Base-by-base conservation (phyloP, 2,329 filamentous ascomycete species). In the Davidsoniella neocaledoniae region DNA sequence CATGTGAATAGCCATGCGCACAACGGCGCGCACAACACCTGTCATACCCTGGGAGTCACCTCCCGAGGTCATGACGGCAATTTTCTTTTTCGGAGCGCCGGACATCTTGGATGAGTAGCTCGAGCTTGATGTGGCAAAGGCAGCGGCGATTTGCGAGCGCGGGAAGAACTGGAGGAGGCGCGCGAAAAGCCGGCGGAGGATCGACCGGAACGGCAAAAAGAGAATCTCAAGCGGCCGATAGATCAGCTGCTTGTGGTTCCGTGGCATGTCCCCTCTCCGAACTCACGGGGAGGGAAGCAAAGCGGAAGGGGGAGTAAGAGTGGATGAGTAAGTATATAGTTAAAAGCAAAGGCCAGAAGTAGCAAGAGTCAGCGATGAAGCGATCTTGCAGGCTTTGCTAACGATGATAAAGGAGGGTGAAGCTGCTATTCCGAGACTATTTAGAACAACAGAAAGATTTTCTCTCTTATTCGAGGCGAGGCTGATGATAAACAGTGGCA, bases 31-130 rank as follows among this genome's bases (percentile, higher is more conserved):
- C 37, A 95, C 86, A 36, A 85, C 85, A 54, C 80, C 86, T 66
- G 91, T 94, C 88, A 95, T 95, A 63, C 88, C 88, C 2, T 86
- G 88, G 56, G 86, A 86, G 72, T 95, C 88, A 61, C 88, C 88
- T 61, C 88, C 88, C 57, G 85, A 93, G 61, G 88, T 95, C 81
- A 95, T 86, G 64, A 95, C 79, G 56, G 81, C 88, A 63, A 95
- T 90, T 66, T 76, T 77, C 66, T 78, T 77, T 60, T 70, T 76
- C 51, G 65, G 61, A 42, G 49, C 44, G 36, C 51, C 51, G 38
- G 66, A 64, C 71, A 73, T 71, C 55, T 55, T 39, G 50, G 54
- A 26, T 53, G 54, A 56, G 46, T 12, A 53, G 54, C 43, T 29
- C 38, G 48, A 46, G 44, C 29, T 14, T 14, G 43, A 21, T 14